A percentile compares a stretch with the other conserved stretches of the same genome.
These are phyloP conservation scores for Dipteronia sinensis DNA, from an alignment of 345 rosid species.

Conservation along the genomic window DNA sequence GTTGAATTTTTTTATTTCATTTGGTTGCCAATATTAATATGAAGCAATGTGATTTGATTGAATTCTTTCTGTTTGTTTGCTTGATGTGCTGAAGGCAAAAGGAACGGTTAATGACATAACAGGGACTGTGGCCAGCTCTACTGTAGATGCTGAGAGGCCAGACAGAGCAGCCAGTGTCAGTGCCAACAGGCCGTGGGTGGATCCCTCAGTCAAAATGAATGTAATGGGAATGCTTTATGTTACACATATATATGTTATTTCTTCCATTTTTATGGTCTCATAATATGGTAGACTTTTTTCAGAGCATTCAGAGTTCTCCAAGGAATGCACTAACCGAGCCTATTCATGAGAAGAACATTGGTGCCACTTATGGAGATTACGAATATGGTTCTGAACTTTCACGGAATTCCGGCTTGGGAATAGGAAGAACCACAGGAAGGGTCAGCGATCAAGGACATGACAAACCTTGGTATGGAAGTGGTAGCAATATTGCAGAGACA, in stretches of 20 bases:
- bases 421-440: conserved; percentile 57
- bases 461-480: conserved; percentile 59
- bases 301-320: conserved; percentile 54
- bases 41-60: conserved; percentile 1
- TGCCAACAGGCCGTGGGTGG: conserved; percentile 58
- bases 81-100: conserved; percentile 44
- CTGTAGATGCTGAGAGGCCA: conserved; percentile 53
- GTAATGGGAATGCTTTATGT: conserved; percentile 40
- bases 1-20: not conserved
- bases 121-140: conserved; percentile 37
- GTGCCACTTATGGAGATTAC: conserved; percentile 50
- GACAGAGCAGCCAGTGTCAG: conserved; percentile 45
- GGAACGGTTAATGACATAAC: conserved; percentile 39
- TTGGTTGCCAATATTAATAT: not conserved
- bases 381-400: conserved; percentile 67
- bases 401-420: conserved; percentile 51
- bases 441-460: conserved; percentile 60
- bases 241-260: conserved; percentile 1
- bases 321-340: conserved; percentile 58
- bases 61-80: conserved; percentile 19
- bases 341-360: conserved; percentile 52
- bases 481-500: conserved; percentile 52
- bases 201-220: conserved; percentile 56
- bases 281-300: conserved; percentile 24
- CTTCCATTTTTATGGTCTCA: conserved; percentile 23